These are phyloP conservation scores for Parachaetomium inaequale DNA, from an alignment of 495 filamentous ascomycete species.

Conservation along the genomic window DNA sequence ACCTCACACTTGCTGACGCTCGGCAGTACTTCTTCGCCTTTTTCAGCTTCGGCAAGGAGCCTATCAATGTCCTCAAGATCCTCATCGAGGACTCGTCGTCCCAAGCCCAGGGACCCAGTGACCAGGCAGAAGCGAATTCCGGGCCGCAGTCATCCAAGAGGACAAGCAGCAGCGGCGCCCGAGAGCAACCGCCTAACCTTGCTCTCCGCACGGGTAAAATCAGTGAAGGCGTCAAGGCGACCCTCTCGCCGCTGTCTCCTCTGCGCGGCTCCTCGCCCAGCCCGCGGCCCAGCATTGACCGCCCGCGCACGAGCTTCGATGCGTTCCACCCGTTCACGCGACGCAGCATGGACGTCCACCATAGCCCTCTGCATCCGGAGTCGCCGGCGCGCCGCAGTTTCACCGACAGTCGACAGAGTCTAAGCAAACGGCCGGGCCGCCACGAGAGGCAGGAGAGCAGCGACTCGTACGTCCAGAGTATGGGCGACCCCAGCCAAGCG, in stretches of 20 bases:
- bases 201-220: constrained; percentile 46
- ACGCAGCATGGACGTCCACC: constrained; percentile 50
- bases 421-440: constrained; percentile 38
- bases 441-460: constrained; percentile 62
- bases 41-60: constrained; percentile 82
- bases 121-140: constrained; percentile 16
- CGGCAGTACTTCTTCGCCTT: constrained; percentile 94
- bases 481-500: constrained; percentile 57
- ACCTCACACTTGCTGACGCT: constrained; percentile 26
- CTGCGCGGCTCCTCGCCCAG: constrained; percentile 35
- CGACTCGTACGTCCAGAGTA: constrained; percentile 72
- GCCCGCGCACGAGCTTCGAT: constrained; percentile 40
- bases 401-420: constrained; percentile 52
- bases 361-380: constrained; percentile 33
- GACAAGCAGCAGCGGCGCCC: constrained; percentile 17
- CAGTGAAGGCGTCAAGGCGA: constrained; percentile 62
- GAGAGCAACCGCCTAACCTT: constrained; percentile 12
- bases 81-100: constrained; percentile 65
- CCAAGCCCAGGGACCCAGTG: constrained; percentile 34
- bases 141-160: constrained; percentile 22
- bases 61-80: constrained; percentile 70
- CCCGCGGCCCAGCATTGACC: constrained; percentile 45
- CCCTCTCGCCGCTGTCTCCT: constrained; percentile 54
- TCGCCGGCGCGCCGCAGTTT: constrained; percentile 52
- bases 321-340: constrained; percentile 43